Evolutionary conservation across 805 yeast species (phyloP), one percentile per base, ranked within the genome.

Genomic region (Metschnikowia gelsemii): DNA sequence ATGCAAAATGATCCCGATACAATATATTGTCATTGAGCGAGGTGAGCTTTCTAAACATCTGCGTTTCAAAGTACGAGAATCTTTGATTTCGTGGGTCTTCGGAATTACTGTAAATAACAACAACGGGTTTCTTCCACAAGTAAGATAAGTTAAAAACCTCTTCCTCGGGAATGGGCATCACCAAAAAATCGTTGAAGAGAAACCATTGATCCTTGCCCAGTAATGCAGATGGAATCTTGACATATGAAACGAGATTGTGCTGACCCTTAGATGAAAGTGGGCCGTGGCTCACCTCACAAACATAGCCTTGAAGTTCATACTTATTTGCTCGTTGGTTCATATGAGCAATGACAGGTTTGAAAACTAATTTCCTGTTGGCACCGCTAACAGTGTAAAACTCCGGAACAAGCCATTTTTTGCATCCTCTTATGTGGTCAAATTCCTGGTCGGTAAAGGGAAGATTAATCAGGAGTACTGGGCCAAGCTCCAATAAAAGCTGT

Each of bases 121-220:
- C 68, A 13, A 84, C 81, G 1, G 96, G 96, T 23, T 78, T 78
- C 58, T 93, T 93, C 96, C 96, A 90, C 68, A 82, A 72, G 35
- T 73, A 71, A 1, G 80, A 66, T 35, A 88, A 63, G 57, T 88
- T 79, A 35, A 89, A 70, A 0, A 86, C 97, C 52, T 93, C 97
- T 11, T 73, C 75, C 51, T 83, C 87, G 1, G 82, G 73, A 0
- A 93, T 72, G 18, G 80, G 82, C 52, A 79, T 76, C 12, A 90
- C 98, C 49, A 93, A 66, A 62, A 91, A 93, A 61, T 93, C 98
- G 58, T 93, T 93, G 61, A 93, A 88, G 57, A 93, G 61, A 55
- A 74, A 79, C 99, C 99, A 93, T 52, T 57, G 57, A 34, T 72
- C 72, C 19, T 35, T 39, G 8, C 46, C 48, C 38, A 43, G 49